Percentiles rank a stretch among this genome's conserved stretches.
Evolutionary conservation across 2,329 filamentous ascomycete species (phyloP).

Genomic region (Chaetomium sp.): DNA sequence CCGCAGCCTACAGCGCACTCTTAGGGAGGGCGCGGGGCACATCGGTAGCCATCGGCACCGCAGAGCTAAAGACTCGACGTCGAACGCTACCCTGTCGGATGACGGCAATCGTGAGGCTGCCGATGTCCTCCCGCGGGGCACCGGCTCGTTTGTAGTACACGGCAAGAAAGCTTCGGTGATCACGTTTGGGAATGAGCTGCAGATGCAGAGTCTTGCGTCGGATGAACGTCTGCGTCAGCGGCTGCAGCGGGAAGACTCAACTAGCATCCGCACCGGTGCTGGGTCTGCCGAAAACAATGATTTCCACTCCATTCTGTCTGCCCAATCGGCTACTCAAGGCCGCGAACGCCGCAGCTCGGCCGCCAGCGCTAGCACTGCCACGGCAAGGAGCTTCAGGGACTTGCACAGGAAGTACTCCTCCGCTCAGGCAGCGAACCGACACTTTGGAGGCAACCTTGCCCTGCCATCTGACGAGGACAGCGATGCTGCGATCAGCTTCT

Average conservation of each 20-base stretch:
- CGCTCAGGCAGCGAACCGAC: conserved; percentile 41
- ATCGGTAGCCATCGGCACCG: conserved; percentile 63
- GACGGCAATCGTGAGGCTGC: conserved; percentile 37
- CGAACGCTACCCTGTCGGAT: conserved; percentile 46
- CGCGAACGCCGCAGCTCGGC: conserved; percentile 52
- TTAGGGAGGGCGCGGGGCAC: conserved; percentile 70
- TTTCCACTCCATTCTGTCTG: conserved; percentile 45
- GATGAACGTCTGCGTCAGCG: conserved; percentile 66
- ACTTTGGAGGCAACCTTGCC: conserved; percentile 36
- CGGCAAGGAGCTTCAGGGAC: conserved; percentile 58
- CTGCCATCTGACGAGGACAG: conserved; percentile 54
- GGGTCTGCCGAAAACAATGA: conserved; percentile 33
- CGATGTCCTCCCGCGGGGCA: conserved; percentile 68
- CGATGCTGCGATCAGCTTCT: conserved; percentile 53
- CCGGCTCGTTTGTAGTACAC: conserved; percentile 90
- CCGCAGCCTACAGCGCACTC: conserved; percentile 80
- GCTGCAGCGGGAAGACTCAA: conserved; percentile 33
- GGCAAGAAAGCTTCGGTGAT: conserved; percentile 97
- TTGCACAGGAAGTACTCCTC: conserved; percentile 55
- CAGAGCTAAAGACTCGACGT: conserved; percentile 67
- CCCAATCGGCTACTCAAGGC: conserved; percentile 32
- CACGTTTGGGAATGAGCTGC: conserved; percentile 89
- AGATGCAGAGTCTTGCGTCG: conserved; percentile 69
- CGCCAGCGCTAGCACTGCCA: conserved; percentile 60
- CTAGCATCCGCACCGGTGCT: conserved; percentile 29